Conservation (phyloP, 176 grass and related monocot genomes). For the Oropetium thomaeum region DNA sequence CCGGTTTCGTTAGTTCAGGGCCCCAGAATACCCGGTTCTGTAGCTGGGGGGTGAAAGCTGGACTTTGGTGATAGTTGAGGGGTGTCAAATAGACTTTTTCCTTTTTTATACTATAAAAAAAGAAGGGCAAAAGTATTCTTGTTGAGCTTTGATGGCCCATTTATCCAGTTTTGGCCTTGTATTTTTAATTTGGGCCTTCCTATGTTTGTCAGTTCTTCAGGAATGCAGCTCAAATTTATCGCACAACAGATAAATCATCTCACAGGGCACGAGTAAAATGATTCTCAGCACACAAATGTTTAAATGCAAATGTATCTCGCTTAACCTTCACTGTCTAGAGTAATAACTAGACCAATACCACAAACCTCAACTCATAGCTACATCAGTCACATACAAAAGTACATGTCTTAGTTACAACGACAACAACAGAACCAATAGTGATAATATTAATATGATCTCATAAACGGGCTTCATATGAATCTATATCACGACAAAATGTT, state of each 20-base stretch:
- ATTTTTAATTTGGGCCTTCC: neutral
- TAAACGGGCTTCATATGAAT: neutral
- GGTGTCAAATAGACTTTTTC: too few species aligned
- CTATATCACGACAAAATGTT: neutral
- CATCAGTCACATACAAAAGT: neutral
- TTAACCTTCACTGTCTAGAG: neutral
- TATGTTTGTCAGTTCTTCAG: too few species aligned
- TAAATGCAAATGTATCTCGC: neutral
- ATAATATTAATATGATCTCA: neutral
- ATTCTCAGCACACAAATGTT: too few species aligned
- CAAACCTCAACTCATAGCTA: neutral
- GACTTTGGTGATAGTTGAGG: too few species aligned
- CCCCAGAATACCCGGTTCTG: too few species aligned
- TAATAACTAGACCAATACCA: neutral
- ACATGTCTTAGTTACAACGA: conserved; percentile 13
- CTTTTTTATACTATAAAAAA: too few species aligned
- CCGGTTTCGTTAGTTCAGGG: too few species aligned
- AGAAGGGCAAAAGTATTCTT: neutral
- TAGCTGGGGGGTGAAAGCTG: too few species aligned
- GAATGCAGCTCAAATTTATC: too few species aligned
- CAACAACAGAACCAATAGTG: neutral
- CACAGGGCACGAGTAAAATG: too few species aligned
- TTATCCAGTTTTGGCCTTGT: neutral
- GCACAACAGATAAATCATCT: too few species aligned
- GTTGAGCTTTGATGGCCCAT: neutral